Evolutionary conservation across 1,284 basidiomycete species (phyloP).

Genomic region (Cutaneotrichosporon sp.): DNA sequence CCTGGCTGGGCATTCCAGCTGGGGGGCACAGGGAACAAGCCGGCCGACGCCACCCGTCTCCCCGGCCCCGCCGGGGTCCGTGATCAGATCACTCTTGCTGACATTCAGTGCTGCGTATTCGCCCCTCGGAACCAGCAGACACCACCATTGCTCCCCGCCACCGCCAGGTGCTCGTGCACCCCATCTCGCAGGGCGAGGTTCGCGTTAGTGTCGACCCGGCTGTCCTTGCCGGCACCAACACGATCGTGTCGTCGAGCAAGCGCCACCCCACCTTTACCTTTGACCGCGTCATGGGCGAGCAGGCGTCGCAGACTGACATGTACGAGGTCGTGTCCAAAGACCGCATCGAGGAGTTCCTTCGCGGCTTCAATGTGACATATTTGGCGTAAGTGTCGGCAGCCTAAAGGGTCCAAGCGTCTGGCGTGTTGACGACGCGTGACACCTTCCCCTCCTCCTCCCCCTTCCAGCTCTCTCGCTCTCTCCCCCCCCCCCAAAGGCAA

Average conservation of each 20-base stretch:
- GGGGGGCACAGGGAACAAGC: background rate
- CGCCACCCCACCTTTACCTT: slow-evolving; percentile 90
- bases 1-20: background rate
- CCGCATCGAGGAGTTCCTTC: slow-evolving; percentile 85
- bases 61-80: background rate
- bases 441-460: background rate
- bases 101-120: slow-evolving; percentile 80
- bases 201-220: slow-evolving; percentile 66
- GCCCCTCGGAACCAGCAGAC: slow-evolving; percentile 85
- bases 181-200: slow-evolving; percentile 66
- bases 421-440: slow-evolving; percentile 3
- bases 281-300: slow-evolving; percentile 86
- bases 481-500: no score
- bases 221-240: slow-evolving; percentile 56
- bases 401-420: background rate
- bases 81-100: background rate
- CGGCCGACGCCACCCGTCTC: background rate
- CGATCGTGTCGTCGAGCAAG: slow-evolving; percentile 59
- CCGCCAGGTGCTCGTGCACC: slow-evolving; percentile 83
- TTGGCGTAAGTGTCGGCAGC: slow-evolving; percentile 65
- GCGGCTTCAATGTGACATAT: slow-evolving; percentile 97
- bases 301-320: slow-evolving; percentile 78
- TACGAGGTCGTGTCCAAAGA: slow-evolving; percentile 81
- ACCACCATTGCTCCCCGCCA: slow-evolving; percentile 87
- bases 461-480: no score